These are phyloP conservation scores for Salix exigua DNA, from an alignment of 345 rosid genomes.

Conservation along the genomic window DNA sequence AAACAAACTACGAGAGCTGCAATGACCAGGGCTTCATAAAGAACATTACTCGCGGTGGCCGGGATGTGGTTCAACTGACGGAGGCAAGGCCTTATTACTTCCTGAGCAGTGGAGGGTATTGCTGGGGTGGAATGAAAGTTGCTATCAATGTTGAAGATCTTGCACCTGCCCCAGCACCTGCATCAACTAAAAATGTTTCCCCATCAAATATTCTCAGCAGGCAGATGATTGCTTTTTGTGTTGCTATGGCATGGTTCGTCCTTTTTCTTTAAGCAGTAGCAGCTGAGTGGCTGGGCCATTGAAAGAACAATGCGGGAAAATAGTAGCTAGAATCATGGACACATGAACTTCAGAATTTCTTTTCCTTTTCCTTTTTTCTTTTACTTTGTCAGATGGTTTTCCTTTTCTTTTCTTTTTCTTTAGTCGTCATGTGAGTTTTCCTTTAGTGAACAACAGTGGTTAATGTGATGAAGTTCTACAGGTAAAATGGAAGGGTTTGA, in stretches of 20 bases:
- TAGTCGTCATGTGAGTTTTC: too few relatives aligned
- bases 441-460: too few relatives aligned
- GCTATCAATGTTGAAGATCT: constrained; percentile 24
- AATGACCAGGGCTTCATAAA: constrained; percentile 35
- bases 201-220: not conserved
- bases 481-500: too few relatives aligned
- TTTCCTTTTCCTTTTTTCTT: too few relatives aligned
- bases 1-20: constrained; percentile 53
- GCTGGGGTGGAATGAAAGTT: constrained; percentile 55
- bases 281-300: not conserved
- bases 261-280: not conserved
- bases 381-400: too few relatives aligned
- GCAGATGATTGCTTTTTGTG: not conserved
- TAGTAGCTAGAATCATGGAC: not conserved
- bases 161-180: constrained; percentile 12
- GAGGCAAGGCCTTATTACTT: constrained; percentile 53
- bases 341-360: too few relatives aligned
- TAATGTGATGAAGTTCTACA: too few relatives aligned
- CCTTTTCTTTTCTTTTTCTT: too few relatives aligned
- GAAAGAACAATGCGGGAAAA: not conserved
- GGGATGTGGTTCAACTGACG: constrained; percentile 56
- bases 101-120: constrained; percentile 54
- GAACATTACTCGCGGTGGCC: constrained; percentile 57
- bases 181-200: constrained; percentile 8
- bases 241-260: not conserved